Base-by-base conservation (phyloP, 768 basidiomycete species). In the Podaxis sp. region DNA sequence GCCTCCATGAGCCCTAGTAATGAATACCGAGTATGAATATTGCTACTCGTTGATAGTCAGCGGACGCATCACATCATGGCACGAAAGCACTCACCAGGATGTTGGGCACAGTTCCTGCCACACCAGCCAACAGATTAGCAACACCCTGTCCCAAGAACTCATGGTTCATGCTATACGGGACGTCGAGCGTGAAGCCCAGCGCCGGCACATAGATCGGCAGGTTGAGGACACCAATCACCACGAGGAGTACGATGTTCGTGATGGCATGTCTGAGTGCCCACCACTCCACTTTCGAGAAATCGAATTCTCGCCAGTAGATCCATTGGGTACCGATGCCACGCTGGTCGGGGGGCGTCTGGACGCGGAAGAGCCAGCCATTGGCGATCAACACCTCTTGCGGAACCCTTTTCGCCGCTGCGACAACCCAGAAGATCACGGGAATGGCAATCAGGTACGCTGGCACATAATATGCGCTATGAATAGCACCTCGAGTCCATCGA, bases 211-310 rank as follows among this genome's bases (percentile, higher is more conserved):
- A 72, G 12, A 72, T 70, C 2, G 69, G 69, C 11, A 72, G 59
- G 55, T 69, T 70, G 24, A 72, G 62, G 6, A 70, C 68, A 1
- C 71, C 69, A 22, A 72, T 68, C 11, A 70, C 66, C 4, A 72
- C 71, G 20, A 69, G 30, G 4, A 70, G 62, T 2, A 67, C 64
- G 17, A 72, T 68, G 28, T 70, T 68, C 30, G 67, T 57, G 10
- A 60, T 63, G 2, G 71, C 67, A 26, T 56, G 60, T 17, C 65
- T 66, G 20, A 72, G 51, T 2, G 69, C 63, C 58, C 54, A 60
- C 71, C 71, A 72, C 58, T 70, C 61, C 1, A 72, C 69, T 41
- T 60, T 61, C n/a, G 61, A 61, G 51, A 72, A 72, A 38, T 72
- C 58, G 38, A 69, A 72, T 24, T 66, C 44, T 17, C 66, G 26